A percentile compares a stretch with the other conserved stretches of the same genome.
Conservation (phyloP, 805 yeast genomes). For the Ogataea corticis region DNA sequence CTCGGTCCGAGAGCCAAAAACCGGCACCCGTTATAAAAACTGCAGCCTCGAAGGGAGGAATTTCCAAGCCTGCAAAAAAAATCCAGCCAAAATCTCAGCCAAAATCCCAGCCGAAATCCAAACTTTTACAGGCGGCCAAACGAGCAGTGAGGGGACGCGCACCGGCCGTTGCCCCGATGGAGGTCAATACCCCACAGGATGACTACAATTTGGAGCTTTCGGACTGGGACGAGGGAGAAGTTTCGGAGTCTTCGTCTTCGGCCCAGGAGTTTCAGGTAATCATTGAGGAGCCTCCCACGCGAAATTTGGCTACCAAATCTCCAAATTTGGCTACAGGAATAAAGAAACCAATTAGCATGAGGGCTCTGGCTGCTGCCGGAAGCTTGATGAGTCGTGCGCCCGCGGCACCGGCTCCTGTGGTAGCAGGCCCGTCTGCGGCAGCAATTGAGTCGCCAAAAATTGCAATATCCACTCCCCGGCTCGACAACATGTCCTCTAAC, state of each 20-base stretch:
- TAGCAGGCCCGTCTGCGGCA: too few relatives aligned
- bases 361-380: slow-evolving; percentile 22
- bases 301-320: too few relatives aligned
- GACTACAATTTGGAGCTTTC: slow-evolving; percentile 14
- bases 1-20: too few relatives aligned
- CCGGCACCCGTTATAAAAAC: too few relatives aligned
- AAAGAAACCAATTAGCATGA: slow-evolving; percentile 20
- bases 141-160: background rate
- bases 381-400: slow-evolving; percentile 10
- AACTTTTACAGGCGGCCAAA: background rate
- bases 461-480: slow-evolving; percentile 8
- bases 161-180: too few relatives aligned
- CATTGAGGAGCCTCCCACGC: slow-evolving; percentile 20
- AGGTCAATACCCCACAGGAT: too few relatives aligned
- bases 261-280: slow-evolving; percentile 20
- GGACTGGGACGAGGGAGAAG: slow-evolving; percentile 30
- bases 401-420: background rate
- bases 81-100: too few relatives aligned
- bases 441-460: too few relatives aligned
- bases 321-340: background rate
- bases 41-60: too few relatives aligned
- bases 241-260: slow-evolving; percentile 1
- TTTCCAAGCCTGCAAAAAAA: too few relatives aligned
- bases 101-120: background rate
- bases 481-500: slow-evolving; percentile 10